These are phyloP conservation scores for Pseudocercospora fuligena DNA, from an alignment of 2,329 filamentous ascomycete species.

Conservation along the genomic window DNA sequence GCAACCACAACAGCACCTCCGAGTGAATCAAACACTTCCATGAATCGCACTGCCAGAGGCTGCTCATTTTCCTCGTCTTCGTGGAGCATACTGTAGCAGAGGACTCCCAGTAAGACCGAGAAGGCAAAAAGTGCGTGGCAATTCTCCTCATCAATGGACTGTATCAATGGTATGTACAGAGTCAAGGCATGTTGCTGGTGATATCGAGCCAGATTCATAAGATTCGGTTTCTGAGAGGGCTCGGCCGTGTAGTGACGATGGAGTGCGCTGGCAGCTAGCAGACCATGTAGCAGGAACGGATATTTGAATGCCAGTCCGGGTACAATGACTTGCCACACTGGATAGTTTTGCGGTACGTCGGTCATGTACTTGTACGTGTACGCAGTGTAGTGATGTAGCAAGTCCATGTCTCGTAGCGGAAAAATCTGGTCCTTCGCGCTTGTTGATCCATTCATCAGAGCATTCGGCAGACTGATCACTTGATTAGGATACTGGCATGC, in stretches of 20 bases:
- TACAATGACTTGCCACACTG: constrained; percentile 25
- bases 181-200: constrained; percentile 32
- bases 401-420: constrained; percentile 31
- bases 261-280: constrained; percentile 26
- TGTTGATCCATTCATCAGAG: constrained; percentile 3
- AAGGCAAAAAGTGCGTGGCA: constrained; percentile 32
- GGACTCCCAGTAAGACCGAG: constrained; percentile 23
- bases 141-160: constrained; percentile 30
- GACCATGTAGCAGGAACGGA: constrained; percentile 30
- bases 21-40: constrained; percentile 28
- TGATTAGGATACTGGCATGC: constrained; percentile 28
- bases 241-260: constrained; percentile 24
- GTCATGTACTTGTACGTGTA: constrained; percentile 25
- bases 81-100: constrained; percentile 28
- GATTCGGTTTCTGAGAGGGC: constrained; percentile 11
- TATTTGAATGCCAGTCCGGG: constrained; percentile 27
- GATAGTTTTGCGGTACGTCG: constrained; percentile 14
- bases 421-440: constrained; percentile 25
- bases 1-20: constrained; percentile 27
- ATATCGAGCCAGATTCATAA: constrained; percentile 30
- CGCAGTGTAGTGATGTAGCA: constrained; percentile 33
- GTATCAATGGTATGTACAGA: constrained; percentile 29
- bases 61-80: constrained; percentile 14
- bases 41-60: constrained; percentile 20
- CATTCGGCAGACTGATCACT: constrained; percentile 17